phyloP scores from a whole-genome alignment of 441 rosid species.

The Adansonia rubrostipa region DNA sequence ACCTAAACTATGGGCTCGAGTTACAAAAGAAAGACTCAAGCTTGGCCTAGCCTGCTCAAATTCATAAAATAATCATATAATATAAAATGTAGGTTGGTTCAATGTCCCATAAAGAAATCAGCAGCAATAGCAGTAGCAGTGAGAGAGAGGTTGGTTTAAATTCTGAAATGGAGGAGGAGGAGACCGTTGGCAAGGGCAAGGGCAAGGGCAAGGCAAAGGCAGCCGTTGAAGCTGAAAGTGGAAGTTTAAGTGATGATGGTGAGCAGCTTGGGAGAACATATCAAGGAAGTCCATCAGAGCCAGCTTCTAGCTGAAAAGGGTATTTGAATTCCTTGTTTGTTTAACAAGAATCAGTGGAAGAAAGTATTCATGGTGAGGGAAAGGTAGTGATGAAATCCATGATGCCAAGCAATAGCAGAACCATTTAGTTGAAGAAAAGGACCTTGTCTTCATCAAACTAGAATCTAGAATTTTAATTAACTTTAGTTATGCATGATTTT shows the following conservation, averaged over 20 bases:
- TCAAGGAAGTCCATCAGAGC: conserved; percentile 35
- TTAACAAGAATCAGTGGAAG: conserved; percentile 19
- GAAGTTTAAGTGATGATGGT: conserved; percentile 20
- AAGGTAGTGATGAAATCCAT: conserved; percentile 30
- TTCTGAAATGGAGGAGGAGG: conserved; percentile 34
- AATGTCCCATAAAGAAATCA: too few relatives aligned
- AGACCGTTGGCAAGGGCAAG: conserved; percentile 33
- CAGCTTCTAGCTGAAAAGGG: neutral
- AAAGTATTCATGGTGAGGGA: conserved; percentile 18
- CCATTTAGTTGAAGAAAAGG: conserved; percentile 36
- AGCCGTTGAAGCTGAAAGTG: conserved; percentile 34
- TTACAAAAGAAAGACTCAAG: too few relatives aligned
- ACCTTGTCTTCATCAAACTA: too few relatives aligned
- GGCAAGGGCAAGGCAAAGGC: conserved; percentile 32
- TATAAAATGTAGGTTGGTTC: too few relatives aligned
- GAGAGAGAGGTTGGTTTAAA: conserved; percentile 28
- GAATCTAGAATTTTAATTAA: too few relatives aligned
- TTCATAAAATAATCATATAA: too few relatives aligned
- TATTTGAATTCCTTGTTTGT: conserved; percentile 20
- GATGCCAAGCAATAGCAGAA: conserved; percentile 38
- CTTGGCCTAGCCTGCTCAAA: too few relatives aligned
- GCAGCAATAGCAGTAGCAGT: conserved; percentile 35
- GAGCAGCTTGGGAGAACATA: neutral
- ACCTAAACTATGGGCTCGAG: too few relatives aligned
- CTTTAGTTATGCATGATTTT: too few relatives aligned